A percentile compares a stretch with the other conserved stretches of the same genome.
Evolutionary conservation across 2,329 filamentous ascomycete species (phyloP).

Genomic region (Colletotrichum ledebouriae): DNA sequence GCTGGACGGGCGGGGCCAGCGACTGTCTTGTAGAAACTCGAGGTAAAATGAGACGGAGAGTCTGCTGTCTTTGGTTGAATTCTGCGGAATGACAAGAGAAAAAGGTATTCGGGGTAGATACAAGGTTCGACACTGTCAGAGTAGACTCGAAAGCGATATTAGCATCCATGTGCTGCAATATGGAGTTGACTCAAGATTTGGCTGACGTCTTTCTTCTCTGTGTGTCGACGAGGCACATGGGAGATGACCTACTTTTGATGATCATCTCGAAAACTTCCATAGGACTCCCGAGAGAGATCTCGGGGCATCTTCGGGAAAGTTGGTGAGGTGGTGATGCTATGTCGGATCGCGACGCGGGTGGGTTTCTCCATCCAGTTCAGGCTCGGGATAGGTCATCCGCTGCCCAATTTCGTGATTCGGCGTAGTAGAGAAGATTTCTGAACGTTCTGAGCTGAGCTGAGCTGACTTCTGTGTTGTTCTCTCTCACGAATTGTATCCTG

Average conservation of each 20-base stretch:
- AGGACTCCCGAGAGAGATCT: slow-evolving; percentile 14
- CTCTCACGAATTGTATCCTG: too few relatives aligned
- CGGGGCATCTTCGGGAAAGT: not conserved
- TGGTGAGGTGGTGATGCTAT: too few relatives aligned
- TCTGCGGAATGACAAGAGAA: not conserved
- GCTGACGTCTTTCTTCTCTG: too few relatives aligned
- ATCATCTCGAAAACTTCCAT: slow-evolving; percentile 11
- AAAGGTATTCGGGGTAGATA: slow-evolving; percentile 35
- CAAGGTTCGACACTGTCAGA: slow-evolving; percentile 40
- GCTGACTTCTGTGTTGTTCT: too few relatives aligned
- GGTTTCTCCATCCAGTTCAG: not conserved
- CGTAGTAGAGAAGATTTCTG: not conserved
- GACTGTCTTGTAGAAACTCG: slow-evolving; percentile 40
- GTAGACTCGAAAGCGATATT: not conserved
- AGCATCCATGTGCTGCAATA: not conserved
- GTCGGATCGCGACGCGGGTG: too few relatives aligned
- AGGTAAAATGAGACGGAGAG: slow-evolving; percentile 18
- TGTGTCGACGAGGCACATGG: too few relatives aligned
- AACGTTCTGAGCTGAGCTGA: not conserved
- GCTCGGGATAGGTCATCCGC: slow-evolving; percentile 1
- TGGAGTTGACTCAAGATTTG: too few relatives aligned
- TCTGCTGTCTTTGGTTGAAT: slow-evolving; percentile 32
- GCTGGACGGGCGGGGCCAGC: slow-evolving; percentile 34
- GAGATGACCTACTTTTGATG: not conserved
- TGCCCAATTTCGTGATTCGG: not conserved